Conservation (phyloP, 2,329 filamentous ascomycete genomes). For the Zymoseptoria tritici region DNA sequence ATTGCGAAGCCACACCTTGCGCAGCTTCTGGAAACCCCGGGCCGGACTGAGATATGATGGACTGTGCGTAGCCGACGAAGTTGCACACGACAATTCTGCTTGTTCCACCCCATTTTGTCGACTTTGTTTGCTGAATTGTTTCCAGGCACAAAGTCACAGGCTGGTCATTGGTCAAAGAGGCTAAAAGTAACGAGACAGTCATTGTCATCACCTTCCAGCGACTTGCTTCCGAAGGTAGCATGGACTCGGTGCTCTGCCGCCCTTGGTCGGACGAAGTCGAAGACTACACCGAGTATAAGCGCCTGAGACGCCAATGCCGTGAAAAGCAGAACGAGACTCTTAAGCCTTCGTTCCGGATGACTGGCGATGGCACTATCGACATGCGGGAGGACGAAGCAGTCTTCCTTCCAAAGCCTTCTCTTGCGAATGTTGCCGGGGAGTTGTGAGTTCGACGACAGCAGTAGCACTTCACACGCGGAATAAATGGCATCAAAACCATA, state of each 20-base stretch:
- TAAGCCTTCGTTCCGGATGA: neutral
- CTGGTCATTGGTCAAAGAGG: constrained; percentile 34
- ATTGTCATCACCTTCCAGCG: constrained; percentile 37
- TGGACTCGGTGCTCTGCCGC: constrained; percentile 32
- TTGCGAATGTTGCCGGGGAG: neutral
- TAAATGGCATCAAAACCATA: neutral
- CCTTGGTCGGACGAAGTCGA: constrained; percentile 40
- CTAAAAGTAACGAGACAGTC: constrained; percentile 21
- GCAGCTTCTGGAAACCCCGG: constrained; percentile 39
- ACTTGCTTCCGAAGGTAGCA: constrained; percentile 21
- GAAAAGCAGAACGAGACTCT: constrained; percentile 3
- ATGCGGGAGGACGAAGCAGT: neutral
- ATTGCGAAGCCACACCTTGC: constrained; percentile 38
- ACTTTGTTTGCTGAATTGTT: neutral
- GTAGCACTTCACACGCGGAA: neutral
- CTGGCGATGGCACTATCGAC: constrained; percentile 8
- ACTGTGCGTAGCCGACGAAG: constrained; percentile 30
- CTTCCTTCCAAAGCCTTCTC: neutral
- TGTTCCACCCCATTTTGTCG: neutral
- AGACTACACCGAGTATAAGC: constrained; percentile 43
- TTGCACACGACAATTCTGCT: neutral
- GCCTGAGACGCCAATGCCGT: constrained; percentile 23
- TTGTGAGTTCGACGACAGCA: neutral
- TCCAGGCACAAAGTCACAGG: constrained; percentile 32
- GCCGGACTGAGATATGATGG: constrained; percentile 44